Percentiles rank a stretch among this genome's conserved stretches.
These are phyloP conservation scores for Trichothecium roseum DNA, from an alignment of 2,329 filamentous ascomycete species.

Conservation along the genomic window DNA sequence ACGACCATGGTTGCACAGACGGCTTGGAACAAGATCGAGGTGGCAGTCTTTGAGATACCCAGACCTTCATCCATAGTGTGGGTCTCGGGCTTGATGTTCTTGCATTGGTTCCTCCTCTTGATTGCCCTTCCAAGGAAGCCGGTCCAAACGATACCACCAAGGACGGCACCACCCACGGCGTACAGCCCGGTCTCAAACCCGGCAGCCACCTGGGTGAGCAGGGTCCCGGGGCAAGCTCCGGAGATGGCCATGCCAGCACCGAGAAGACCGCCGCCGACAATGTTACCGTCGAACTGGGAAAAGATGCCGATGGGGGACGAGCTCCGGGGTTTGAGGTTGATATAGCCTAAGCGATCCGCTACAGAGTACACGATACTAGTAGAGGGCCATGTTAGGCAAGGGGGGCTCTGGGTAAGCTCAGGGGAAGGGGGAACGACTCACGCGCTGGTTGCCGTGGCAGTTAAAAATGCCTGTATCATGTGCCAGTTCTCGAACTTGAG, in stretches of 20 bases:
- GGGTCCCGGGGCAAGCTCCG: constrained; percentile 55
- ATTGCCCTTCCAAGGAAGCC: constrained; percentile 27
- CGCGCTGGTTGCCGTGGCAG: constrained; percentile 52
- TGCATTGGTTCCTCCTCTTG: constrained; percentile 14
- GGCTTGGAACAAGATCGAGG: constrained; percentile 31
- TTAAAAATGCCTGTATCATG: constrained; percentile 55
- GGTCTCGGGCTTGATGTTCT: constrained; percentile 13
- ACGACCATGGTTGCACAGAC: constrained; percentile 29
- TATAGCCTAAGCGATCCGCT: constrained; percentile 1
- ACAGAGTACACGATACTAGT: constrained; percentile 3
- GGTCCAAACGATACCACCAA: constrained; percentile 45
- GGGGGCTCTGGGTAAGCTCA: neutral
- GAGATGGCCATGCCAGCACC: constrained; percentile 58
- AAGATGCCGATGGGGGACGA: constrained; percentile 30
- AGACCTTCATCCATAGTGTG: constrained; percentile 28
- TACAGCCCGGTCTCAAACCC: constrained; percentile 40
- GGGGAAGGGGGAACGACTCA: constrained; percentile 23
- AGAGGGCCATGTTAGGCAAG: neutral
- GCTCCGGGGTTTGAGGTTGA: constrained; percentile 2
- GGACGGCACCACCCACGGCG: constrained; percentile 41
- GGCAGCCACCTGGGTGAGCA: constrained; percentile 48
- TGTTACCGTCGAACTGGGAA: constrained; percentile 49
- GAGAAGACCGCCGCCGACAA: constrained; percentile 50
- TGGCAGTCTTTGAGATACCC: constrained; percentile 24
- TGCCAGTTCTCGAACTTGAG: constrained; percentile 51